A percentile compares a stretch with the other conserved stretches of the same genome.
phyloP scores from a whole-genome alignment of 1,284 basidiomycete genomes.

The Apiotrichum veenhuisii region DNA sequence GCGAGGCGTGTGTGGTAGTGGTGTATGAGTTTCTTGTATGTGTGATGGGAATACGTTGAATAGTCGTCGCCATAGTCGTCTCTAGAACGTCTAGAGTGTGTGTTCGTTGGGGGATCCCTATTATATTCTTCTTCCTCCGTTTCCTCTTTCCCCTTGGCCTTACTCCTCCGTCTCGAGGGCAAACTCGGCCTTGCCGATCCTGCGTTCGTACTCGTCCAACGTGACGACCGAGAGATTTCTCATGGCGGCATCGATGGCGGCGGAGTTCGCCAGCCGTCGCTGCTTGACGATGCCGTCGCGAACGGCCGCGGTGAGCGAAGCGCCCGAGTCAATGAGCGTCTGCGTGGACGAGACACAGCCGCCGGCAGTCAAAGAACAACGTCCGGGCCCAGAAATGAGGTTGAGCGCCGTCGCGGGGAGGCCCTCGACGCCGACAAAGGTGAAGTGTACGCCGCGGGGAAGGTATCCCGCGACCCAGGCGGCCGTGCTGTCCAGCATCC shows the following conservation, averaged over 20 bases:
- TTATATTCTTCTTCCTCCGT: too few species aligned
- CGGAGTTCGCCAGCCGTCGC: neutral
- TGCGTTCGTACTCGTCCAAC: neutral
- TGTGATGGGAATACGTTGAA: too few species aligned
- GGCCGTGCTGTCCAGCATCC: slow-evolving; percentile 3
- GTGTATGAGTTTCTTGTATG: too few species aligned
- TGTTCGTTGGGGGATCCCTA: too few species aligned
- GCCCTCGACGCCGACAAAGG: neutral
- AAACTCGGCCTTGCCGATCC: neutral
- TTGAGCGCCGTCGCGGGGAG: neutral
- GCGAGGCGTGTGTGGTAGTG: too few species aligned
- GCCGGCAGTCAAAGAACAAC: neutral
- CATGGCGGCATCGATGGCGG: neutral
- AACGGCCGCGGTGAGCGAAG: neutral
- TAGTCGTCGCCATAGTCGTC: too few species aligned
- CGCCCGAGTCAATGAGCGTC: neutral
- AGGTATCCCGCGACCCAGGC: slow-evolving; percentile 1
- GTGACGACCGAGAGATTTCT: neutral
- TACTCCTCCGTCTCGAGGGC: neutral
- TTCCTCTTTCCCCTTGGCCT: too few species aligned
- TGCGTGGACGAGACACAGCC: neutral
- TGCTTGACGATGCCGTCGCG: neutral
- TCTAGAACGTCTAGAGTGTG: too few species aligned
- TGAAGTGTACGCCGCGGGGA: neutral
- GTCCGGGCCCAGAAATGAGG: neutral